Base-by-base conservation (phyloP, 352 stramenopile genomes). In the Phytophthora sansomeana region DNA sequence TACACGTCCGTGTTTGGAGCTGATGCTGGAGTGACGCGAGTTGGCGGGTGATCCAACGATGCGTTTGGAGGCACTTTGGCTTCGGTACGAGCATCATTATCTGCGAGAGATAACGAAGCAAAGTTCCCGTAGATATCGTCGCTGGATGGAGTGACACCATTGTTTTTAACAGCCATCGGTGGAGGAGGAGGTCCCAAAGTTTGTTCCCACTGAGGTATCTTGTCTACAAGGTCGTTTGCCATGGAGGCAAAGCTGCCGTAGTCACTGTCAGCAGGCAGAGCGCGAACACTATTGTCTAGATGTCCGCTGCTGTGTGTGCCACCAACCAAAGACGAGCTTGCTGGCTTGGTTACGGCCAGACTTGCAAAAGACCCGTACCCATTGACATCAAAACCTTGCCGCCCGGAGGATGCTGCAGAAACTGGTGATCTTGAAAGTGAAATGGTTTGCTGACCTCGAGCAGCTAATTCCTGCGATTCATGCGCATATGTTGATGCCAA, bases 101-200 rank as follows among this genome's bases (percentile, higher is more conserved):
- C 28, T 14, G 6, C 48, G 33, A 74, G 47, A 19, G 62, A 61
- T 52, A 83, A 19, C 1, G 66, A 57, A 43, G 57, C 65, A 50
- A 86, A 83, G 33, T 72, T 72, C n/a, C 60, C 69, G 49, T 86
- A 86, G 4, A 72, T 47, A 13, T 70, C 60, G 4, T 33, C 16
- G n/a, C 56, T 48, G 14, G 35, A 32, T 33, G 39, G 30, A 35
- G n/a, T 54, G 38, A 51, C 32, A 66, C 65, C 38, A 24, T 44
- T 58, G 21, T 56, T 21, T 28, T 61, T 52, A 6, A 42, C 19
- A 29, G 28, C 10, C 9, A 60, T 30, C 6, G 61, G 71, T 13
- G 67, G 58, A 17, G 67, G 66, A 19, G 62, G 72, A 0, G 61
- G 58, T 5, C 76, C 67, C 8, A 80, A 33, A 3, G 44, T 48